Conservation (phyloP, 73 alveolate species). For the Tetrahymena malaccensis region DNA sequence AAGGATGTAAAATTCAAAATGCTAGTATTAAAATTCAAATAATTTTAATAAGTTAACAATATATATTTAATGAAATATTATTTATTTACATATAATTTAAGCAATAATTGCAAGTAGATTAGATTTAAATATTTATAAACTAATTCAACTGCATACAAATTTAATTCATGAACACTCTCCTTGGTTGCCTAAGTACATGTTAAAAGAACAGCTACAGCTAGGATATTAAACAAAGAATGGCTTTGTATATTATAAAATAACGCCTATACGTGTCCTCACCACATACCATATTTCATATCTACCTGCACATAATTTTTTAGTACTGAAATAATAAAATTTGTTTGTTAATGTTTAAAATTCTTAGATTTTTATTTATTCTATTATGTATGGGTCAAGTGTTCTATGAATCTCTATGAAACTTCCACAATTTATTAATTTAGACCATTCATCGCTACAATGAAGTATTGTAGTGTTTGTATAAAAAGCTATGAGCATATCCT, state of each 20-base stretch:
- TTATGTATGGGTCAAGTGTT: slow-evolving; percentile 23
- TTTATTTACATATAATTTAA: no score
- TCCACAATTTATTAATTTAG: slow-evolving; percentile 18
- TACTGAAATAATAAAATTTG: slow-evolving; percentile 24
- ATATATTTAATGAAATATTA: not conserved
- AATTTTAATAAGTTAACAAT: no score
- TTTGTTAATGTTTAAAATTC: slow-evolving; percentile 12
- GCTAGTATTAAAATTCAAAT: not conserved
- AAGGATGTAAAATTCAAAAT: no score
- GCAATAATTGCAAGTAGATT: no score
- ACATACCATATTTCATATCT: slow-evolving; percentile 53
- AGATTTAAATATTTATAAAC: no score
- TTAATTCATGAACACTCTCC: not conserved
- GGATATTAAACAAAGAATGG: slow-evolving; percentile 40
- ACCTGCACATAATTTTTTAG: slow-evolving; percentile 45
- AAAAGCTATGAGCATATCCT: slow-evolving; percentile 40
- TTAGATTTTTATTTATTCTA: slow-evolving; percentile 30
- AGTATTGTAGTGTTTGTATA: slow-evolving; percentile 36
- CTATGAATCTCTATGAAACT: slow-evolving; percentile 47
- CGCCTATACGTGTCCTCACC: slow-evolving; percentile 36
- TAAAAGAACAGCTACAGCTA: slow-evolving; percentile 29
- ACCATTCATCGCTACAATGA: slow-evolving; percentile 32
- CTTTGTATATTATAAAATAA: slow-evolving; percentile 21
- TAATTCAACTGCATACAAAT: not conserved
- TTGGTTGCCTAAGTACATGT: not conserved